A percentile compares a stretch with the other conserved stretches of the same genome.
These are phyloP conservation scores for Laguncularia racemosa DNA, from an alignment of 345 rosid species.

Conservation along the genomic window DNA sequence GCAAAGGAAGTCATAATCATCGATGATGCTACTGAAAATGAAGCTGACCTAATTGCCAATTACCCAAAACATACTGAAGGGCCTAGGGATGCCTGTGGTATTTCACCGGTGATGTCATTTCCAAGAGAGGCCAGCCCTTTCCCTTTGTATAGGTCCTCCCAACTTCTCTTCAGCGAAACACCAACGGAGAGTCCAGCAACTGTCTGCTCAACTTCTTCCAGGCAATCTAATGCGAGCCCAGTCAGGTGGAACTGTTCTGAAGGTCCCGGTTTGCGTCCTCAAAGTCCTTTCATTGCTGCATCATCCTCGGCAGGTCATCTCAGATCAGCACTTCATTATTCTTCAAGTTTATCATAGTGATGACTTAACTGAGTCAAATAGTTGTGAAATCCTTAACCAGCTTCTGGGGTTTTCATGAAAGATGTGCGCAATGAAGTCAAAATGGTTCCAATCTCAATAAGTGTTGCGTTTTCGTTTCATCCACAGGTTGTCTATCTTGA, in stretches of 20 bases:
- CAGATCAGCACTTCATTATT: conserved; percentile 28
- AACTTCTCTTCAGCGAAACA: conserved; percentile 13
- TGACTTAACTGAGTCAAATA: background rate
- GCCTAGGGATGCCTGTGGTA: conserved; percentile 7
- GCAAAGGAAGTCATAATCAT: conserved; percentile 37
- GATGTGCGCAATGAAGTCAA: conserved; percentile 2
- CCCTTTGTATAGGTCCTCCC: conserved; percentile 29
- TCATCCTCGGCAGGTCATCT: conserved; percentile 26
- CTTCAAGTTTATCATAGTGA: conserved; percentile 33
- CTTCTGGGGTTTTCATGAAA: background rate
- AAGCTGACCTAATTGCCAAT: conserved; percentile 10
- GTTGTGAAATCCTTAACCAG: background rate
- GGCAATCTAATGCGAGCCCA: conserved; percentile 25
- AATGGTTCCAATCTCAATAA: background rate
- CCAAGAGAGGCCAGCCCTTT: conserved; percentile 15
- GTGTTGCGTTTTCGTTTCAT: background rate
- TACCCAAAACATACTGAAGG: conserved; percentile 14
- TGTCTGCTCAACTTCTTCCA: conserved; percentile 9
- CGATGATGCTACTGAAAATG: conserved; percentile 43
- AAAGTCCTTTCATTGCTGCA: conserved; percentile 22
- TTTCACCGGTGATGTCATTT: conserved; percentile 2
- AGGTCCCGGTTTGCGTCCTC: conserved; percentile 26
- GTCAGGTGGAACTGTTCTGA: conserved; percentile 34
- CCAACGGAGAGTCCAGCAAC: conserved; percentile 11
- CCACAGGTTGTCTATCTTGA: conserved; percentile 1